phyloP scores from a whole-genome alignment of 2,329 filamentous ascomycete genomes.

The Clonostachys sp. region DNA sequence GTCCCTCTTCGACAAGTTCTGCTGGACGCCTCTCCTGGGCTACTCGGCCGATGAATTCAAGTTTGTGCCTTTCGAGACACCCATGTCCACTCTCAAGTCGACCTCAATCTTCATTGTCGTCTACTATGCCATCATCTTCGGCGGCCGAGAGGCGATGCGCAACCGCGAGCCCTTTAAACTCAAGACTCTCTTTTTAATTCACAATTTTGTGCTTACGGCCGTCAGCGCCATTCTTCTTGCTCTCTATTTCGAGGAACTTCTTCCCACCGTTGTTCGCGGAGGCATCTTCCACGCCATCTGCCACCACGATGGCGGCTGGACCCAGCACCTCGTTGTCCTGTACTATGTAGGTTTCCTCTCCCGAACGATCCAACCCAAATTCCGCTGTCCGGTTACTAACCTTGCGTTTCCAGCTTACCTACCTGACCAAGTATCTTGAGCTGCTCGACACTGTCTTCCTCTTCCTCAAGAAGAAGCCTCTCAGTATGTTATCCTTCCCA shows the following conservation, averaged over 20 bases:
- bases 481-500: constrained; percentile 42
- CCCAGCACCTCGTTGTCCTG: constrained; percentile 83
- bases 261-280: constrained; percentile 74
- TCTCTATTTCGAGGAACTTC: constrained; percentile 86
- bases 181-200: constrained; percentile 84
- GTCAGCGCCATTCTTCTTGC: constrained; percentile 77
- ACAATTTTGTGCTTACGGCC: constrained; percentile 90
- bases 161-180: constrained; percentile 81
- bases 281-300: constrained; percentile 92
- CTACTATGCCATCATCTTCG: constrained; percentile 94
- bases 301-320: constrained; percentile 78
- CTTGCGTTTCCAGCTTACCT: constrained; percentile 68
- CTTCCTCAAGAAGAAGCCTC: constrained; percentile 98
- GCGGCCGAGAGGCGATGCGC: constrained; percentile 89
- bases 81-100: constrained; percentile 85
- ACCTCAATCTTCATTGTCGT: constrained; percentile 74
- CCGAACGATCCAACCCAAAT: background rate
- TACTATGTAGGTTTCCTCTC: constrained; percentile 74
- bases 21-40: constrained; percentile 68
- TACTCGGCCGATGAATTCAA: constrained; percentile 83
- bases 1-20: constrained; percentile 85
- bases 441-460: constrained; percentile 94
- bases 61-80: constrained; percentile 76
- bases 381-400: constrained; percentile 27
- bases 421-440: constrained; percentile 96